Percentiles rank a stretch among this genome's conserved stretches.
These are phyloP conservation scores for Spencermartinsiella ligniputridi DNA, from an alignment of 1,139 yeast species.

Conservation along the genomic window DNA sequence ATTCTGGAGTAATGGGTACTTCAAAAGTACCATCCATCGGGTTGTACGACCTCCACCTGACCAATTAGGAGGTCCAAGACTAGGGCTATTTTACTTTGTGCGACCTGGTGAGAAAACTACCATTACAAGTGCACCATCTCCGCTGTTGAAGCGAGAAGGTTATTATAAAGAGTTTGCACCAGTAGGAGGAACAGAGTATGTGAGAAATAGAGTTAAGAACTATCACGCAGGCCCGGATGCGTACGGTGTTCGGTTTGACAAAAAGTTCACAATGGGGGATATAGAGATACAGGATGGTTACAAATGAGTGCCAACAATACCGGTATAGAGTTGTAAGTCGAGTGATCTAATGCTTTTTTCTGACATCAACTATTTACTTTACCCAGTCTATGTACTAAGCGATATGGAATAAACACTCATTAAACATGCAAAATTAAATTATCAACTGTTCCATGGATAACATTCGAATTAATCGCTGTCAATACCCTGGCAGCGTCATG, in stretches of 20 bases:
- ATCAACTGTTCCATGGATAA: neutral
- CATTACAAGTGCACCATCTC: constrained; percentile 13
- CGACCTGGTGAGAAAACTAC: constrained; percentile 12
- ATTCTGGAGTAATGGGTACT: constrained; percentile 35
- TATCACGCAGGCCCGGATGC: constrained; percentile 9
- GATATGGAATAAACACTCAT: neutral
- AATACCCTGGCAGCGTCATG: neutral
- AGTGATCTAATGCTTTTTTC: too few species aligned
- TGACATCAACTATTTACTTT: neutral
- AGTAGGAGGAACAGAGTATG: constrained; percentile 14
- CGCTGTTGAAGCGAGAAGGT: constrained; percentile 12
- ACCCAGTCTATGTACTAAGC: too few species aligned
- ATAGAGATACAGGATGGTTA: constrained; percentile 12
- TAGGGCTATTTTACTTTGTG: constrained; percentile 33
- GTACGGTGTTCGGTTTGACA: constrained; percentile 12
- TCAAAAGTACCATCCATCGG: constrained; percentile 35
- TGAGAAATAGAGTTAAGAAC: constrained; percentile 14
- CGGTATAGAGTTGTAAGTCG: too few species aligned
- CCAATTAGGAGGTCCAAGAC: constrained; percentile 27
- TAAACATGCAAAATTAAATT: neutral
- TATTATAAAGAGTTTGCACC: constrained; percentile 9
- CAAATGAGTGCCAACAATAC: too few species aligned
- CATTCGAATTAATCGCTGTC: neutral
- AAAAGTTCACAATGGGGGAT: constrained; percentile 13
- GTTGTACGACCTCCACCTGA: constrained; percentile 35